Evolutionary conservation across 2,329 filamentous ascomycete genomes (phyloP).

Genomic region (Davidsoniella virescens): DNA sequence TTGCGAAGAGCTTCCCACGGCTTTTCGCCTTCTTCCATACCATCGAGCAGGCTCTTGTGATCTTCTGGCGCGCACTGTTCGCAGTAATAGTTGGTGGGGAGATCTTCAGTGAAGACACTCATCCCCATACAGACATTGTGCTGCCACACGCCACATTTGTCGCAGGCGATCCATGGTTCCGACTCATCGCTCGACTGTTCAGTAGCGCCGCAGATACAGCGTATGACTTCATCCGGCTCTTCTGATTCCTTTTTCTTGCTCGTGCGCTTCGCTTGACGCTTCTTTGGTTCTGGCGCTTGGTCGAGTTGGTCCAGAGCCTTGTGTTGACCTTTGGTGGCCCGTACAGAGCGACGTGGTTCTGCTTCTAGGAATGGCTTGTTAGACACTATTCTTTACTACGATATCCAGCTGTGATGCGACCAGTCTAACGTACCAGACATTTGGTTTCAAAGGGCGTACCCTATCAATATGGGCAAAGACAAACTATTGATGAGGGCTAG

Average conservation of each 20-base stretch:
- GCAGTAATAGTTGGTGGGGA: conserved; percentile 78
- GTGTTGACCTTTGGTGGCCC: conserved; percentile 93
- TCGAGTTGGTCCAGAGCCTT: conserved; percentile 73
- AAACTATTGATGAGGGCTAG: too few relatives aligned
- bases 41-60: conserved; percentile 65
- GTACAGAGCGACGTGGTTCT: conserved; percentile 84
- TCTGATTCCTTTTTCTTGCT: conserved; percentile 37
- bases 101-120: conserved; percentile 57
- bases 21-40: conserved; percentile 63
- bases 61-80: conserved; percentile 75
- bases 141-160: conserved; percentile 86
- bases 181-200: conserved; percentile 73
- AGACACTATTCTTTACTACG: background rate
- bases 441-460: background rate
- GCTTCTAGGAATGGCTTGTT: conserved; percentile 26
- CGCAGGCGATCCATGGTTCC: conserved; percentile 90
- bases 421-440: background rate
- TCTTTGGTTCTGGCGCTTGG: conserved; percentile 34
- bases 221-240: conserved; percentile 55
- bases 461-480: too few relatives aligned
- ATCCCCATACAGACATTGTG: conserved; percentile 93
- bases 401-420: too few relatives aligned
- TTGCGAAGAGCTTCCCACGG: conserved; percentile 64
- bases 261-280: conserved; percentile 32
- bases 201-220: conserved; percentile 82